Percentiles rank a stretch among this genome's conserved stretches.
phyloP scores from a whole-genome alignment of 148 eudicot genomes.

The Spergularia bocconei region DNA sequence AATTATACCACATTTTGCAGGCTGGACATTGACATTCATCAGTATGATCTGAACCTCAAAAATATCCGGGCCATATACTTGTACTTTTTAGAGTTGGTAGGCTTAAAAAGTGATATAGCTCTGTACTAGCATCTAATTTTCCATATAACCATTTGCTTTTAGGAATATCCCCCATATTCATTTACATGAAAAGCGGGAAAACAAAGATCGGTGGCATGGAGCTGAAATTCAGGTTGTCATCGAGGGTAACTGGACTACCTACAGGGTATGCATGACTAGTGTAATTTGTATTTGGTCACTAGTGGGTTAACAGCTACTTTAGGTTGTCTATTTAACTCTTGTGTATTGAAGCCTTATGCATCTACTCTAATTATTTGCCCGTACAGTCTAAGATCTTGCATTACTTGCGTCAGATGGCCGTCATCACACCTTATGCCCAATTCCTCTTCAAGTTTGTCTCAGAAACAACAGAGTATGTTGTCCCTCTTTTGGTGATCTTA shows the following conservation, averaged over 20 bases:
- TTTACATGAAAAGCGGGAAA: constrained; percentile 82
- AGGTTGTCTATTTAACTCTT: background rate
- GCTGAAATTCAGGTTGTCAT: constrained; percentile 99
- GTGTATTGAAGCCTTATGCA: background rate
- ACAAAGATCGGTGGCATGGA: constrained; percentile 85
- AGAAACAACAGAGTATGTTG: constrained; percentile 80
- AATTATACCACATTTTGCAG: constrained; percentile 74
- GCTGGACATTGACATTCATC: constrained; percentile 93
- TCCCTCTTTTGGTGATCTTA: constrained; percentile 1
- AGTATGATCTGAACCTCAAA: constrained; percentile 40
- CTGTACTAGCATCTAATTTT: background rate
- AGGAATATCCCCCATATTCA: constrained; percentile 96
- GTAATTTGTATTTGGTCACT: constrained; percentile 1
- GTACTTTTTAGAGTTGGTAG: background rate
- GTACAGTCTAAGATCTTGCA: constrained; percentile 96
- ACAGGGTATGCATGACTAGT: constrained; percentile 59
- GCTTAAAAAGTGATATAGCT: background rate
- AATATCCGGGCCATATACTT: constrained; percentile 8
- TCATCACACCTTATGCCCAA: constrained; percentile 97
- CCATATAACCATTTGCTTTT: constrained; percentile 14
- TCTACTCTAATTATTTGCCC: constrained; percentile 17
- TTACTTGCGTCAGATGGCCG: constrained; percentile 99
- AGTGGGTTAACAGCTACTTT: constrained; percentile 2
- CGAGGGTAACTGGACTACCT: constrained; percentile 99
- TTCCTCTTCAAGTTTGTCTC: constrained; percentile 85